Conservation (phyloP, 139 green algal species). For the Chlorella sp. region DNA sequence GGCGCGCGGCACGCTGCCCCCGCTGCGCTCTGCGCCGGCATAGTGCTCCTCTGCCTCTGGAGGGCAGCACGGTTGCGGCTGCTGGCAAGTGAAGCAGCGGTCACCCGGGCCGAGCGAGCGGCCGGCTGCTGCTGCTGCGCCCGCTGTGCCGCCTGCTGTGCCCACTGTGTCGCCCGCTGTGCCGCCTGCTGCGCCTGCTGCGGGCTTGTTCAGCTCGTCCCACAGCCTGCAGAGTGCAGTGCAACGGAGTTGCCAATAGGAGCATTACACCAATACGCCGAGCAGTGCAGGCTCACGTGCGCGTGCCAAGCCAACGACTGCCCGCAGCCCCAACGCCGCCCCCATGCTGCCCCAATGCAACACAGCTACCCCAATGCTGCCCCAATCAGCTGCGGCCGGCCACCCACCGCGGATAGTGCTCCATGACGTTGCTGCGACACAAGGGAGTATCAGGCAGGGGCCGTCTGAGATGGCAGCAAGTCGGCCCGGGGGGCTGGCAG, state of each 20-base stretch:
- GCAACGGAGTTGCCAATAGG: not conserved
- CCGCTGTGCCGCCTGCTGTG: not conserved
- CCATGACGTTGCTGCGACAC: not conserved
- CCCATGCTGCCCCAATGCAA: too few species aligned
- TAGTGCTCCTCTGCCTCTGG: not conserved
- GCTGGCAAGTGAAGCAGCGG: slow-evolving; percentile 1
- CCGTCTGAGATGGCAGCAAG: not conserved
- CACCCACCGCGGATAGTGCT: slow-evolving; percentile 4
- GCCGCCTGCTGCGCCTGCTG: not conserved
- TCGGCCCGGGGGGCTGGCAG: too few species aligned
- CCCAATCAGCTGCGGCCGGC: too few species aligned
- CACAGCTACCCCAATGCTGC: too few species aligned
- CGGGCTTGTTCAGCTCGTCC: not conserved
- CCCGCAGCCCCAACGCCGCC: too few species aligned
- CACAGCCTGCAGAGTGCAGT: slow-evolving; percentile 14
- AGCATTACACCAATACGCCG: too few species aligned
- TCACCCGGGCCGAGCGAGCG: not conserved
- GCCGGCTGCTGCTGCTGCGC: not conserved
- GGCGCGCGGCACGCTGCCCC: too few species aligned
- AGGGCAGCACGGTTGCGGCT: not conserved
- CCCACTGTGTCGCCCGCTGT: too few species aligned
- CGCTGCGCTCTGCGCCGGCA: too few species aligned
- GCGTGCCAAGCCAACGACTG: too few species aligned
- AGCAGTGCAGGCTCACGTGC: too few species aligned
- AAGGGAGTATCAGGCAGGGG: not conserved